Percentiles rank a stretch among this genome's conserved stretches.
These are phyloP conservation scores for Parachaetomium inaequale DNA, from an alignment of 495 filamentous ascomycete species.

Conservation along the genomic window DNA sequence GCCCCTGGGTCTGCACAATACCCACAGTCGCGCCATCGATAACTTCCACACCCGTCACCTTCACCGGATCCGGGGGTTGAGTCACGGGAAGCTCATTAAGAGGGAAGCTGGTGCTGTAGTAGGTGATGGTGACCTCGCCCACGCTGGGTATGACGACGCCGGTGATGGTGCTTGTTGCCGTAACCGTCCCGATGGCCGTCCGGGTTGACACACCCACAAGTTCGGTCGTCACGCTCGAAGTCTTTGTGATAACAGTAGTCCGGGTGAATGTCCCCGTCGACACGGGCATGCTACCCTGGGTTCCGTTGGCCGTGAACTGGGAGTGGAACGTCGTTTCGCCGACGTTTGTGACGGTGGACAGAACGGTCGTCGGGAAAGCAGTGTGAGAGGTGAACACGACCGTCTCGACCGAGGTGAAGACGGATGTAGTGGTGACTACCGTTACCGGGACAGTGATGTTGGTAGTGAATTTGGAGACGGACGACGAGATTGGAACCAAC, in stretches of 20 bases:
- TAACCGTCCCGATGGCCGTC: constrained; percentile 4
- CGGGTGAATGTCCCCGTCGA: background rate
- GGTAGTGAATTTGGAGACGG: constrained; percentile 17
- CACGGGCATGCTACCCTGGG: background rate
- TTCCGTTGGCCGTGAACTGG: constrained; percentile 8
- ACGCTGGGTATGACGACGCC: constrained; percentile 24
- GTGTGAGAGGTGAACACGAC: background rate
- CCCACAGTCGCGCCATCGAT: constrained; percentile 14
- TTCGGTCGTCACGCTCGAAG: background rate
- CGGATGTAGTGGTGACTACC: constrained; percentile 13
- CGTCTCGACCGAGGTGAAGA: constrained; percentile 9
- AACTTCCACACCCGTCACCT: constrained; percentile 16
- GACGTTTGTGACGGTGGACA: constrained; percentile 2
- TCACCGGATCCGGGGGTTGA: constrained; percentile 5
- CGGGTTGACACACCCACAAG: background rate
- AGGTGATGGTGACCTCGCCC: constrained; percentile 29
- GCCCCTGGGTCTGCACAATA: constrained; percentile 20
- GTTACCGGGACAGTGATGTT: constrained; percentile 14
- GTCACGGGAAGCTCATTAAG: background rate
- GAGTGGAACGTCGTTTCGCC: constrained; percentile 6
- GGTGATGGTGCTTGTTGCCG: constrained; percentile 17
- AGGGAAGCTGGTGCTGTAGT: constrained; percentile 24
- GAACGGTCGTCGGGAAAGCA: constrained; percentile 5
- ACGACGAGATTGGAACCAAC: constrained; percentile 10
- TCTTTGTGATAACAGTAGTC: constrained; percentile 4